Percentiles rank a stretch among this genome's conserved stretches.
Evolutionary conservation across 2,329 filamentous ascomycete species (phyloP).

Genomic region (Cladosporium sp.): DNA sequence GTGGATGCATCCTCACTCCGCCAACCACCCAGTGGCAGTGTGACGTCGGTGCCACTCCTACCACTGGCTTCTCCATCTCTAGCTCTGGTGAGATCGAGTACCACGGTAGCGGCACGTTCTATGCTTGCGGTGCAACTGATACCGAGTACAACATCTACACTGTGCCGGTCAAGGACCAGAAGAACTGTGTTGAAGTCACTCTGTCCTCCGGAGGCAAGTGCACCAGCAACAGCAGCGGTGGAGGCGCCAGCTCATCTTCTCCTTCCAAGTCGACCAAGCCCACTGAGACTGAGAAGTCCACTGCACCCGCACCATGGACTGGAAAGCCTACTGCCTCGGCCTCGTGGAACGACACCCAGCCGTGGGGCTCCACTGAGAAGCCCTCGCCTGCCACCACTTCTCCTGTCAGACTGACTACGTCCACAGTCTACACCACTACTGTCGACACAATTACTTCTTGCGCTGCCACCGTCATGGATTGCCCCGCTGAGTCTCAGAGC

Average conservation of each 20-base stretch:
- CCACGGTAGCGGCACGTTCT: conserved; percentile 56
- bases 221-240: conserved; percentile 9
- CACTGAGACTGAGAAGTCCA: neutral
- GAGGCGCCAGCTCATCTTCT: conserved; percentile 4
- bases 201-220: conserved; percentile 28
- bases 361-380: neutral
- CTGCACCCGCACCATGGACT: neutral
- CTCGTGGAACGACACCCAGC: neutral
- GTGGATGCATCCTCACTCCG: conserved; percentile 64
- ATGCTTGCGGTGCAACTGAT: conserved; percentile 59
- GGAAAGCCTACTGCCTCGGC: neutral
- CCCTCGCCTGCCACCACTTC: conserved; percentile 3
- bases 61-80: conserved; percentile 56
- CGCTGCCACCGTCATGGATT: conserved; percentile 37
- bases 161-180: conserved; percentile 23
- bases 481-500: conserved; percentile 31
- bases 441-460: conserved; percentile 41
- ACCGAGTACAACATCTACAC: conserved; percentile 41
- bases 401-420: conserved; percentile 17
- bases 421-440: conserved; percentile 24
- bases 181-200: conserved; percentile 23
- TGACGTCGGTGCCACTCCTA: conserved; percentile 54
- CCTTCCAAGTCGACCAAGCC: neutral
- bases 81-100: conserved; percentile 54
- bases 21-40: conserved; percentile 63